phyloP scores from a whole-genome alignment of 352 stramenopile genomes.

The Plasmopara viticola region DNA sequence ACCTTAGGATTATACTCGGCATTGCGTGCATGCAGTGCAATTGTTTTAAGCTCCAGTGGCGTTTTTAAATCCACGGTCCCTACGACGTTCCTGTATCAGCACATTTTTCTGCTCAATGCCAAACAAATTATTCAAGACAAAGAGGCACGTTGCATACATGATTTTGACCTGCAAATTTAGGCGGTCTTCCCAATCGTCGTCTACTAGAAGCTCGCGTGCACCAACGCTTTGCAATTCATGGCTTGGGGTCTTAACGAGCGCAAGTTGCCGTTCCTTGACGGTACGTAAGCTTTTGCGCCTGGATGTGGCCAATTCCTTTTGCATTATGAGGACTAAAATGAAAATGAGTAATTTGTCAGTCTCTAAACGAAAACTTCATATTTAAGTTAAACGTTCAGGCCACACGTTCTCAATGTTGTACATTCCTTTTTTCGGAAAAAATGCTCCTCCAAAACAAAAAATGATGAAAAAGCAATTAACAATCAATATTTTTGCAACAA shows the following conservation, averaged over 20 bases:
- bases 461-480: no score
- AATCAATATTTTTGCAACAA: no score
- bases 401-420: no score
- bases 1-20: slow-evolving; percentile 99
- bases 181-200: slow-evolving; percentile 77
- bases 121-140: neutral
- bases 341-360: no score
- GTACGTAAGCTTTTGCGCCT: slow-evolving; percentile 34
- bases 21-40: slow-evolving; percentile 95
- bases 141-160: slow-evolving; percentile 34
- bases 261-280: slow-evolving; percentile 71
- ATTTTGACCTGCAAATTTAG: slow-evolving; percentile 78
- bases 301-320: slow-evolving; percentile 12
- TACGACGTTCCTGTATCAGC: slow-evolving; percentile 87
- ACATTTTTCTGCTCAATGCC: neutral
- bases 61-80: slow-evolving; percentile 93
- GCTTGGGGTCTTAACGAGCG: slow-evolving; percentile 41
- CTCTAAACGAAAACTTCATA: no score
- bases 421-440: no score
- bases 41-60: slow-evolving; percentile 94
- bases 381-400: no score
- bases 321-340: no score
- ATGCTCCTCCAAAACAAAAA: no score
- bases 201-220: slow-evolving; percentile 57
- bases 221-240: slow-evolving; percentile 37